Conservation (phyloP, 2,329 filamentous ascomycete species). For the Plenodomus tracheiphilus region DNA sequence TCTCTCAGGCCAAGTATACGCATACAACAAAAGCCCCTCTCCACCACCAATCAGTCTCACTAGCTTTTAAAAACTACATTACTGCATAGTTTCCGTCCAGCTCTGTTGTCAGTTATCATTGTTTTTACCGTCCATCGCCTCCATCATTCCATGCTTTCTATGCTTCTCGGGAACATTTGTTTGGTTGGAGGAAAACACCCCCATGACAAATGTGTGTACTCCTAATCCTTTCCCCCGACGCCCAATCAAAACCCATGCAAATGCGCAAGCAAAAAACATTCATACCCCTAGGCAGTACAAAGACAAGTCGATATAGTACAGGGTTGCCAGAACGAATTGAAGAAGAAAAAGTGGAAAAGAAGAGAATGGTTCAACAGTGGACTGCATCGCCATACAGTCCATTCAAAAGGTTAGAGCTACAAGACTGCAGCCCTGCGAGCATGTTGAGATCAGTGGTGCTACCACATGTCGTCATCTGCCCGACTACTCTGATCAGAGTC, state of each 20-base stretch:
- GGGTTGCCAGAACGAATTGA: background rate
- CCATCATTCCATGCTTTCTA: background rate
- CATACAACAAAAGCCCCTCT: no score
- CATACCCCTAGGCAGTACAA: background rate
- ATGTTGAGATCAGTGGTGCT: conserved; percentile 10
- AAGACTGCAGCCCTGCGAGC: background rate
- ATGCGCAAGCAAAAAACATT: background rate
- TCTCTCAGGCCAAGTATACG: no score
- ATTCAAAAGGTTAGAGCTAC: background rate
- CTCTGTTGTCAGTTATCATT: no score
- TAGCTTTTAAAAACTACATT: no score
- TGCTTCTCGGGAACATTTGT: background rate
- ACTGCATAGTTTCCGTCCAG: no score
- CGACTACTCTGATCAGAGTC: conserved; percentile 35
- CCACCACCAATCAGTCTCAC: no score
- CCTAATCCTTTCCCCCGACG: background rate
- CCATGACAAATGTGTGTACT: background rate
- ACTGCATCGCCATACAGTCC: background rate
- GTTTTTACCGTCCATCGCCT: background rate
- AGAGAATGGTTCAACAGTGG: background rate
- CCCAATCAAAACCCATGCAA: background rate
- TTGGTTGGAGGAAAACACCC: no score
- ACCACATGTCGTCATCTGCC: conserved; percentile 47
- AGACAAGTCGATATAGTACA: background rate
- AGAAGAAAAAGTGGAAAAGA: background rate